Percentiles rank a stretch among this genome's conserved stretches.
These are phyloP conservation scores for Paraphaeosphaeria minitans DNA, from an alignment of 2,329 filamentous ascomycete genomes.

Conservation along the genomic window DNA sequence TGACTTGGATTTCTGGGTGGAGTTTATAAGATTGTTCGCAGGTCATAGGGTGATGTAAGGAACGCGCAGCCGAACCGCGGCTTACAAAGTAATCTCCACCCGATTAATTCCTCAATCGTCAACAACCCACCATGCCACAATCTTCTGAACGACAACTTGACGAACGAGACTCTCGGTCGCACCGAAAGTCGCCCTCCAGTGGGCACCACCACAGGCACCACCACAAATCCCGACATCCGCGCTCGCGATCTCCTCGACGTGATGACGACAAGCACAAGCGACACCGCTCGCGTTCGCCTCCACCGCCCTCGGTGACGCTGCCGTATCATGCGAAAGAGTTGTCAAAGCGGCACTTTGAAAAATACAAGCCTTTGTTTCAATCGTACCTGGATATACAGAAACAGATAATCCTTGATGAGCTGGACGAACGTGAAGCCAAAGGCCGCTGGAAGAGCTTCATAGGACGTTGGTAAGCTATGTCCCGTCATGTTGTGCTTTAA, in stretches of 20 bases:
- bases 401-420: slow-evolving; percentile 67
- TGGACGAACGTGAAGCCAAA: slow-evolving; percentile 75
- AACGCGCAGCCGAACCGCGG: slow-evolving; percentile 8
- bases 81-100: background rate
- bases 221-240: slow-evolving; percentile 45
- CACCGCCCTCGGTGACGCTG: slow-evolving; percentile 47
- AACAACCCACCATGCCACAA: slow-evolving; percentile 10
- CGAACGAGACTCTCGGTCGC: slow-evolving; percentile 25
- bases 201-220: slow-evolving; percentile 43
- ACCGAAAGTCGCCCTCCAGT: slow-evolving; percentile 46
- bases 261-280: slow-evolving; percentile 32
- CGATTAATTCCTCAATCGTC: background rate
- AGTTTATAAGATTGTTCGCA: too few relatives aligned
- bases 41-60: background rate
- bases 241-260: slow-evolving; percentile 38
- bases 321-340: slow-evolving; percentile 71
- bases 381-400: slow-evolving; percentile 91
- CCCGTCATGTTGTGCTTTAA: background rate
- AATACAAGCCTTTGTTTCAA: slow-evolving; percentile 74
- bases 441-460: slow-evolving; percentile 95
- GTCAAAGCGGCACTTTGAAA: slow-evolving; percentile 68
- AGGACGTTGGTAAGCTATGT: slow-evolving; percentile 70
- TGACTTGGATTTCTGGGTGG: too few relatives aligned
- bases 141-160: background rate
- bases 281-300: slow-evolving; percentile 39